phyloP scores from a whole-genome alignment of 139 green algal genomes.

The Bryopsis sp. region DNA sequence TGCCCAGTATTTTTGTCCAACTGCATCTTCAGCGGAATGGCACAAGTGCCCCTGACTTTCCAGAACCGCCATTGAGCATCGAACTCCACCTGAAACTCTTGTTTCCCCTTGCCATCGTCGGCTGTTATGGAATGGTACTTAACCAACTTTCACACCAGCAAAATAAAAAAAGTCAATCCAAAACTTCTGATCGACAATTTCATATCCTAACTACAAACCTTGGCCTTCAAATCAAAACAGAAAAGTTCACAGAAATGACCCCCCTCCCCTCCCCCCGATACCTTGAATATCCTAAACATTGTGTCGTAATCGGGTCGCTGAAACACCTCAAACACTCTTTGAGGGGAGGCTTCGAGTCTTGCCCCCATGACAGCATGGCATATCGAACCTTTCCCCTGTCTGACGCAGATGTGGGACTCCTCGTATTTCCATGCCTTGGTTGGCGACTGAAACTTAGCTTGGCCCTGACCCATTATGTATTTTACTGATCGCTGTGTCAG shows the following conservation, averaged over 20 bases:
- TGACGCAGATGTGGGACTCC: conserved; percentile 1
- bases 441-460: too few species aligned
- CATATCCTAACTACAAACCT: too few species aligned
- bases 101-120: conserved; percentile 5
- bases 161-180: background rate
- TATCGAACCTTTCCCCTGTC: background rate
- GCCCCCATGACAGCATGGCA: conserved; percentile 14
- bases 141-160: background rate
- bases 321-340: conserved; percentile 1
- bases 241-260: background rate
- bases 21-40: conserved; percentile 5
- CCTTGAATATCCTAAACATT: conserved; percentile 14
- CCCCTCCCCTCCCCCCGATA: too few species aligned
- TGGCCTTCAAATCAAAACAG: too few species aligned
- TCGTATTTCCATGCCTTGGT: background rate
- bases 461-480: too few species aligned
- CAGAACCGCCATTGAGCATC: conserved; percentile 17
- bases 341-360: background rate
- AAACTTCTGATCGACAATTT: too few species aligned
- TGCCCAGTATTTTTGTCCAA: conserved; percentile 1
- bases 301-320: conserved; percentile 9
- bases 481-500: too few species aligned
- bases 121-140: background rate
- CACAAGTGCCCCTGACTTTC: conserved; percentile 7
- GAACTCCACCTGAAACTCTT: background rate